Percentiles rank a stretch among this genome's conserved stretches.
Conservation (phyloP, 495 filamentous ascomycete genomes). For the Corynascus novoguineensis region DNA sequence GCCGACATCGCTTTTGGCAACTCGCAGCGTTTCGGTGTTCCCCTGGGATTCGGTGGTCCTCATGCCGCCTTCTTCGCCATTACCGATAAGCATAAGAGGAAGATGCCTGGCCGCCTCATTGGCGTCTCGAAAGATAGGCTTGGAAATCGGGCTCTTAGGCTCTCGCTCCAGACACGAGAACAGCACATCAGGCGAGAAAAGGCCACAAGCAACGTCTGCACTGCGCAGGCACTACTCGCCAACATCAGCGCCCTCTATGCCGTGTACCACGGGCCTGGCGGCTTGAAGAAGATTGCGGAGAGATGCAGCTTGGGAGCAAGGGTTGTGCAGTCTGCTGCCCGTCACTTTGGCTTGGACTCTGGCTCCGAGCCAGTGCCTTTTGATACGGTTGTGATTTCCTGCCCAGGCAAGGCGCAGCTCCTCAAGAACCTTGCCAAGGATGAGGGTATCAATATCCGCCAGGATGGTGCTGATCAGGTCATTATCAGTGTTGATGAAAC, state of each 20-base stretch:
- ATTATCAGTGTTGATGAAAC: conserved; percentile 44
- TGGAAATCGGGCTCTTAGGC: conserved; percentile 75
- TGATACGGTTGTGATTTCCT: conserved; percentile 73
- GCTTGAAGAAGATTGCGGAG: conserved; percentile 80
- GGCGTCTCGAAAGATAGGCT: conserved; percentile 90
- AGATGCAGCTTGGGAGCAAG: conserved; percentile 65
- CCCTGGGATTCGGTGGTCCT: conserved; percentile 89
- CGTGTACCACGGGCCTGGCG: conserved; percentile 89
- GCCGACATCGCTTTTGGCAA: conserved; percentile 97
- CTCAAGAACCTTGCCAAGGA: conserved; percentile 14
- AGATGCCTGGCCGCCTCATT: conserved; percentile 89
- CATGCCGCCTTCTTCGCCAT: conserved; percentile 98
- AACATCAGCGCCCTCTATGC: conserved; percentile 98
- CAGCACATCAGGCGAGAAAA: conserved; percentile 98
- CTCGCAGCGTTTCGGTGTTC: conserved; percentile 91
- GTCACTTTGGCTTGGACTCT: conserved; percentile 46
- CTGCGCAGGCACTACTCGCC: conserved; percentile 87
- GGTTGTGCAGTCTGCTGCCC: conserved; percentile 61
- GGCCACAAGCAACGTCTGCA: conserved; percentile 98
- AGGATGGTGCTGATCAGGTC: conserved; percentile 21
- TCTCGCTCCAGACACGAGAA: conserved; percentile 91
- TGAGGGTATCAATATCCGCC: conserved; percentile 26
- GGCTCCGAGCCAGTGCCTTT: conserved; percentile 8
- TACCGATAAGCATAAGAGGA: conserved; percentile 86
- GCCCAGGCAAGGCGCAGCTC: conserved; percentile 5